These are phyloP conservation scores for Russula foetens DNA, from an alignment of 768 basidiomycete genomes.

Conservation along the genomic window DNA sequence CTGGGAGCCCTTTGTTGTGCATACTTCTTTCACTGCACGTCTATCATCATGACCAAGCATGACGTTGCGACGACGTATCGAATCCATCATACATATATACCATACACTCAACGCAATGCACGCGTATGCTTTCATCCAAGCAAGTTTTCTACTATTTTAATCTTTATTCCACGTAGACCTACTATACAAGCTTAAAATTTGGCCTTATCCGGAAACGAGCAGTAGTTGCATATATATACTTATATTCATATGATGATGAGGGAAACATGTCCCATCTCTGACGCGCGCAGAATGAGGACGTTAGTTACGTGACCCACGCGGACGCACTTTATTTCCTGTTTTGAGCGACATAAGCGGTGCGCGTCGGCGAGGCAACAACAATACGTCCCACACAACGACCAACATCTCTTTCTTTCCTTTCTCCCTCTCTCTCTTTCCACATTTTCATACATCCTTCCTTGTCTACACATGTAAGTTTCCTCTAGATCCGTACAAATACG, in stretches of 20 bases:
- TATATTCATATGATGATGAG: not conserved
- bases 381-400: not conserved
- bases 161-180: not conserved
- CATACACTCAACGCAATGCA: not conserved
- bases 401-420: not conserved
- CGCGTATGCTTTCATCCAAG: not conserved
- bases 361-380: not conserved
- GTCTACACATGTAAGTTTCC: conserved; percentile 8
- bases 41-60: not conserved
- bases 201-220: not conserved
- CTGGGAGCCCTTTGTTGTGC: not conserved
- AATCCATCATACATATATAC: not conserved
- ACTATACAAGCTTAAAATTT: not conserved
- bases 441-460: too few relatives aligned
- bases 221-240: not conserved
- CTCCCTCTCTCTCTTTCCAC: not conserved
- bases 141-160: not conserved
- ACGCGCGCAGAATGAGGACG: too few relatives aligned
- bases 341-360: too few relatives aligned
- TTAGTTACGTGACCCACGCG: too few relatives aligned
- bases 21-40: too few relatives aligned
- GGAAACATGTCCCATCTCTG: not conserved
- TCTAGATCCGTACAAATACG: too few relatives aligned
- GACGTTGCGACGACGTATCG: not conserved
- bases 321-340: too few relatives aligned